Conservation (phyloP, 257 asterid species). For the Paulownia fortunei region DNA sequence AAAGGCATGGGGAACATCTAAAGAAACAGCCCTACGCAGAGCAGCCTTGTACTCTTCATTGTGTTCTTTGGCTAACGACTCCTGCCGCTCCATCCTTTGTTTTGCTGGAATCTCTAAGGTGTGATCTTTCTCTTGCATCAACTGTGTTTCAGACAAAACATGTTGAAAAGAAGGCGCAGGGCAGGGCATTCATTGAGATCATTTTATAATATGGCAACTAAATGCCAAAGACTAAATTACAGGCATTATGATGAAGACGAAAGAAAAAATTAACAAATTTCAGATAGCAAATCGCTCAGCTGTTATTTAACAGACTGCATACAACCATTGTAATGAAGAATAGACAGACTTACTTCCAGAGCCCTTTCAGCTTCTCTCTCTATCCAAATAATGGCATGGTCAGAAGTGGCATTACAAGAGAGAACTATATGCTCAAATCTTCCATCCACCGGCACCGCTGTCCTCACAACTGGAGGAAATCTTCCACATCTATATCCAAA, state of each 20-base stretch:
- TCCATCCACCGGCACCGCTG: slow-evolving; percentile 95
- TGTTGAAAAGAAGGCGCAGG: too few species aligned
- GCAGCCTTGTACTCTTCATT: slow-evolving; percentile 72
- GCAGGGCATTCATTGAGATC: background rate
- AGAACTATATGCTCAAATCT: slow-evolving; percentile 94
- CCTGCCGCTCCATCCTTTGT: slow-evolving; percentile 83
- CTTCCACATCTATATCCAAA: slow-evolving; percentile 64
- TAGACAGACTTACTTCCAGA: slow-evolving; percentile 65
- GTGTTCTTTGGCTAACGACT: slow-evolving; percentile 70
- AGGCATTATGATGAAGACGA: background rate
- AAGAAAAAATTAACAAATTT: background rate
- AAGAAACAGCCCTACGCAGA: slow-evolving; percentile 67
- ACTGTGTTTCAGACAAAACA: slow-evolving; percentile 35
- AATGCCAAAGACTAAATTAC: background rate
- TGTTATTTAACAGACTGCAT: background rate
- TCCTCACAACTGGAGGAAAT: slow-evolving; percentile 85
- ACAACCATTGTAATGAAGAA: slow-evolving; percentile 35
- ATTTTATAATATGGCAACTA: background rate
- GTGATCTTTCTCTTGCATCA: slow-evolving; percentile 66
- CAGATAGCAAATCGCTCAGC: background rate
- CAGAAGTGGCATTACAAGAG: slow-evolving; percentile 93
- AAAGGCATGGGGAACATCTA: slow-evolving; percentile 78
- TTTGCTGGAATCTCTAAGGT: slow-evolving; percentile 58
- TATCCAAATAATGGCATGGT: slow-evolving; percentile 92
- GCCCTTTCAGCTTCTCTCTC: slow-evolving; percentile 87